These are phyloP conservation scores for Lecanicillium sp. DNA, from an alignment of 2,329 filamentous ascomycete species.

Conservation along the genomic window DNA sequence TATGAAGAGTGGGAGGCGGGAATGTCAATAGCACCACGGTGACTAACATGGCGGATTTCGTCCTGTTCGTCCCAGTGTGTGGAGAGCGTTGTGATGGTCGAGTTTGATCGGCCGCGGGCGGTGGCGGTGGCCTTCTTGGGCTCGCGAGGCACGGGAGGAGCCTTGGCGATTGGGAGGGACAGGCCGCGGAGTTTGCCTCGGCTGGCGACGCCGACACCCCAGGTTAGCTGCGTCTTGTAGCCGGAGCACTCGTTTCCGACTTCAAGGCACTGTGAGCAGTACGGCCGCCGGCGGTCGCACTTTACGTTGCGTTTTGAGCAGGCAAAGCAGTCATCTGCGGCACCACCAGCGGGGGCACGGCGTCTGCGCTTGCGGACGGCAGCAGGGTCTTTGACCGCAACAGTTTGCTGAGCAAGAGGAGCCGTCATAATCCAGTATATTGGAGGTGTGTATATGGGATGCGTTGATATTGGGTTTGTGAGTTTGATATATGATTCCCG, in stretches of 20 bases:
- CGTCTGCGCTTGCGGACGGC: conserved; percentile 68
- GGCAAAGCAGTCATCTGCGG: conserved; percentile 90
- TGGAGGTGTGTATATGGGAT: neutral
- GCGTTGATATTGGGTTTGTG: neutral
- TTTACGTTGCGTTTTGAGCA: conserved; percentile 78
- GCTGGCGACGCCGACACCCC: conserved; percentile 93
- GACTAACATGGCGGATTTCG: conserved; percentile 24
- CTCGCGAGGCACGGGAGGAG: conserved; percentile 46
- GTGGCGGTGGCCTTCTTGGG: conserved; percentile 41
- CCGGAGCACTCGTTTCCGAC: conserved; percentile 88
- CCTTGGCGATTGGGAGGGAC: conserved; percentile 64
- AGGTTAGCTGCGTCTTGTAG: conserved; percentile 94
- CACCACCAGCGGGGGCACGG: conserved; percentile 81
- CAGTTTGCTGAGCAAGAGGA: conserved; percentile 37
- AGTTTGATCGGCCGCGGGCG: conserved; percentile 40
- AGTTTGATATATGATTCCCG: neutral
- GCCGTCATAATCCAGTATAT: conserved; percentile 39
- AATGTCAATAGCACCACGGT: conserved; percentile 31
- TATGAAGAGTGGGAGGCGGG: conserved; percentile 23
- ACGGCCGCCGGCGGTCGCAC: conserved; percentile 87
- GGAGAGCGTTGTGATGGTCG: conserved; percentile 30
- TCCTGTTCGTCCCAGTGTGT: conserved; percentile 28
- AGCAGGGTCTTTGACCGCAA: conserved; percentile 44
- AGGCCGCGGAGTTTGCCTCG: conserved; percentile 89
- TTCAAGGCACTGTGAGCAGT: conserved; percentile 91